phyloP scores from a whole-genome alignment of 75 land plant genomes.

The Pinus taeda region DNA sequence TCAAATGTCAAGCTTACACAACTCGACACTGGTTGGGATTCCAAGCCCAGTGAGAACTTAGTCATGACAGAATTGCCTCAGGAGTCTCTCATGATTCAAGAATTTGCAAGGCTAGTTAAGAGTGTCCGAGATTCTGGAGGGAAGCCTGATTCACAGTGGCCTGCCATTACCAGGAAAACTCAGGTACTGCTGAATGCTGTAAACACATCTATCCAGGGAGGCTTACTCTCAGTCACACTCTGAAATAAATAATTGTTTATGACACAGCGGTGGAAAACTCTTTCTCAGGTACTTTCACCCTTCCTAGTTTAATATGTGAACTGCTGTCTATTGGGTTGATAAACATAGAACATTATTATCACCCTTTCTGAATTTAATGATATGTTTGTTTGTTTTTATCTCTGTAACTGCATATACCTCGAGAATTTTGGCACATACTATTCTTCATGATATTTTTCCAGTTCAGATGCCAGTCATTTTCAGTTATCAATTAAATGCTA shows the following conservation, averaged over 20 bases:
- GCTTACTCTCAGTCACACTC: conserved; percentile 23
- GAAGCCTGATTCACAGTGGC: conserved; percentile 37
- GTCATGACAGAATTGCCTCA: conserved; percentile 39
- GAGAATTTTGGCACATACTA: too few relatives aligned
- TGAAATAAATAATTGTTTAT: background rate
- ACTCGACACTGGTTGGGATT: conserved; percentile 42
- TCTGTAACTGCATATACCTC: too few relatives aligned
- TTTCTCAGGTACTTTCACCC: too few relatives aligned
- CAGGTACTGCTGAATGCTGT: conserved; percentile 55
- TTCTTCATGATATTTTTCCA: too few relatives aligned
- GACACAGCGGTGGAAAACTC: too few relatives aligned
- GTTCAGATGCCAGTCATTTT: too few relatives aligned
- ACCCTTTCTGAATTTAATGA: too few relatives aligned
- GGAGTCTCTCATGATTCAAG: conserved; percentile 57
- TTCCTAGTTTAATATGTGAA: too few relatives aligned
- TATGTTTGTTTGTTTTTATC: too few relatives aligned
- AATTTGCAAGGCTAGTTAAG: conserved; percentile 39
- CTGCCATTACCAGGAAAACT: conserved; percentile 43
- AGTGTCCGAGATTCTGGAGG: conserved; percentile 19
- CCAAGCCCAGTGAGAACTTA: conserved; percentile 33
- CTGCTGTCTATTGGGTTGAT: too few relatives aligned
- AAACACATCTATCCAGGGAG: conserved; percentile 40
- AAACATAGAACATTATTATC: too few relatives aligned
- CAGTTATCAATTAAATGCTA: too few relatives aligned
- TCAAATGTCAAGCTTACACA: conserved; percentile 28